phyloP scores from a whole-genome alignment of 257 asterid species.

The Ocimum tenuiflorum region DNA sequence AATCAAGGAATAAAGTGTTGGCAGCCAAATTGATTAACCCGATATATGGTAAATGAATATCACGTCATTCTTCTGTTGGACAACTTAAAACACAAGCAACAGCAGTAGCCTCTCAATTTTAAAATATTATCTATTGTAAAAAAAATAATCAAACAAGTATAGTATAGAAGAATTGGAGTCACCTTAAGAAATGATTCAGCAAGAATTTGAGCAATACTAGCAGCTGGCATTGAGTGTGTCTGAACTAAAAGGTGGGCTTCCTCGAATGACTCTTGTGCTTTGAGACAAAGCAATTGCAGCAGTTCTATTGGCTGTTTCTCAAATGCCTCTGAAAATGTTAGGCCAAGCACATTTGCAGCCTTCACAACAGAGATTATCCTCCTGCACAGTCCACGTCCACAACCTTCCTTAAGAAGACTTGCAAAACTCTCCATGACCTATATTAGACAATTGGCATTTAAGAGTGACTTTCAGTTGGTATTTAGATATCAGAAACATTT shows the following conservation, averaged over 20 bases:
- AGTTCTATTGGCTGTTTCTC: conserved; percentile 90
- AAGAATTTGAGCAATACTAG: conserved; percentile 94
- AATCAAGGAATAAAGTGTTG: background rate
- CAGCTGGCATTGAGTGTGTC: conserved; percentile 84
- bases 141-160: too few species aligned
- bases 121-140: too few species aligned
- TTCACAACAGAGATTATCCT: conserved; percentile 77
- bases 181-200: conserved; percentile 97
- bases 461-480: conserved; percentile 5
- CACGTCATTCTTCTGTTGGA: background rate
- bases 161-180: background rate
- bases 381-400: conserved; percentile 77
- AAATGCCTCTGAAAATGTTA: conserved; percentile 84
- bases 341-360: conserved; percentile 85
- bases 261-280: conserved; percentile 94
- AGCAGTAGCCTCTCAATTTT: too few species aligned
- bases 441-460: conserved; percentile 13
- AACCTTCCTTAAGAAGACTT: conserved; percentile 53
- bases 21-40: background rate
- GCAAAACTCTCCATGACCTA: conserved; percentile 76
- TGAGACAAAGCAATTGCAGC: conserved; percentile 84
- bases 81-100: background rate
- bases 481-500: background rate
- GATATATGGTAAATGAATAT: background rate
- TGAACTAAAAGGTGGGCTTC: conserved; percentile 79